These are phyloP conservation scores for Lentinula lateritia DNA, from an alignment of 768 basidiomycete species.

Conservation along the genomic window DNA sequence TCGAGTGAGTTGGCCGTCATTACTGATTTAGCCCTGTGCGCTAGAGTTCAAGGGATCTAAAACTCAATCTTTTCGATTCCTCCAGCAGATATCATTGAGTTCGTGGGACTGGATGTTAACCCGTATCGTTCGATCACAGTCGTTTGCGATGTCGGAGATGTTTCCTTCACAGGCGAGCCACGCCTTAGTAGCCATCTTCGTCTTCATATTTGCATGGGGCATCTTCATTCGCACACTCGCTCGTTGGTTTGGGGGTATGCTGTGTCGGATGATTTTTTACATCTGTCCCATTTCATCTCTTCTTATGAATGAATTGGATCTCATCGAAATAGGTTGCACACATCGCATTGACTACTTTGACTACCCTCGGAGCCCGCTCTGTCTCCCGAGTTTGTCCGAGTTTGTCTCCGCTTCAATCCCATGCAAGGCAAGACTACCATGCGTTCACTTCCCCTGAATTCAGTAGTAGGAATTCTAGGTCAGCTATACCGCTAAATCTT, in stretches of 20 bases:
- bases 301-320: not conserved
- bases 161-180: not conserved
- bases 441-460: too few species aligned
- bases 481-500: not conserved
- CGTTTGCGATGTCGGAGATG: not conserved
- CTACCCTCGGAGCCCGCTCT: not conserved
- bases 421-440: not conserved
- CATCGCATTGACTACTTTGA: not conserved
- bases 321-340: not conserved
- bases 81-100: not conserved
- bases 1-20: not conserved
- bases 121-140: not conserved
- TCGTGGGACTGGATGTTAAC: not conserved
- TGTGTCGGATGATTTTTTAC: not conserved
- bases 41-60: not conserved
- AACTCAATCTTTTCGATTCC: not conserved
- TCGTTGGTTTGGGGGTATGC: not conserved
- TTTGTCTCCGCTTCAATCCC: not conserved
- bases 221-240: not conserved
- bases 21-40: not conserved
- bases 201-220: not conserved
- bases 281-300: not conserved
- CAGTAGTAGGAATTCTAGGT: not conserved
- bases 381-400: too few species aligned
- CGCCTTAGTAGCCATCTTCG: not conserved